These are phyloP conservation scores for Pleurotus giganteus DNA, from an alignment of 768 basidiomycete species.

Conservation along the genomic window DNA sequence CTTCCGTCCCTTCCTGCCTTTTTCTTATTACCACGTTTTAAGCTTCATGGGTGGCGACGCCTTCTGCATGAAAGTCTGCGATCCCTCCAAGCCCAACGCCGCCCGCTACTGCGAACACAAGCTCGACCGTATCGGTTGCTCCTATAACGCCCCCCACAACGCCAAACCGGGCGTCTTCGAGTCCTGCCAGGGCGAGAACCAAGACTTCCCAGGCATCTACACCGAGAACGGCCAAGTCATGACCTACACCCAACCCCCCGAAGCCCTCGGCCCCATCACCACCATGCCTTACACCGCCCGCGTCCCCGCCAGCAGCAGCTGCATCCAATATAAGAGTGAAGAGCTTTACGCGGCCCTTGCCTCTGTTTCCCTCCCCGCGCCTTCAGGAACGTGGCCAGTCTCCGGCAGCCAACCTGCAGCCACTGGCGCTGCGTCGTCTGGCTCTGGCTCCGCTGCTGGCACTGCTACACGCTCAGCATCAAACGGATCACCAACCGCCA, in stretches of 20 bases:
- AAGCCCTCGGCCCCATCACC: slow-evolving; percentile 8
- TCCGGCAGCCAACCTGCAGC: neutral
- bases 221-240: slow-evolving; percentile 28
- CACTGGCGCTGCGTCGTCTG: neutral
- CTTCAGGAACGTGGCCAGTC: neutral
- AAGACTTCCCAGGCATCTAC: slow-evolving; percentile 56
- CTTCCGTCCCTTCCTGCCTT: neutral
- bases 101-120: slow-evolving; percentile 66
- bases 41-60: slow-evolving; percentile 68
- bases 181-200: slow-evolving; percentile 64
- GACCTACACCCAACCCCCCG: slow-evolving; percentile 16
- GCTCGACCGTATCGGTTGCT: slow-evolving; percentile 72
- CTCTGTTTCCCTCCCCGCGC: slow-evolving; percentile 6
- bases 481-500: neutral
- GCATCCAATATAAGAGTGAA: slow-evolving; percentile 10
- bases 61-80: slow-evolving; percentile 77
- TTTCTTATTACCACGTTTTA: slow-evolving; percentile 1
- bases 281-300: slow-evolving; percentile 16
- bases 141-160: slow-evolving; percentile 67
- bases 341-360: slow-evolving; percentile 11
- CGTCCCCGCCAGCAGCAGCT: slow-evolving; percentile 13
- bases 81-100: slow-evolving; percentile 50
- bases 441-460: neutral
- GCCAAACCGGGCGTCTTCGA: slow-evolving; percentile 61
- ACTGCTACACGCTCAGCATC: neutral